Percentiles rank a stretch among this genome's conserved stretches.
Evolutionary conservation across 352 stramenopile genomes (phyloP).

Genomic region (Globisporangium carolinianum): DNA sequence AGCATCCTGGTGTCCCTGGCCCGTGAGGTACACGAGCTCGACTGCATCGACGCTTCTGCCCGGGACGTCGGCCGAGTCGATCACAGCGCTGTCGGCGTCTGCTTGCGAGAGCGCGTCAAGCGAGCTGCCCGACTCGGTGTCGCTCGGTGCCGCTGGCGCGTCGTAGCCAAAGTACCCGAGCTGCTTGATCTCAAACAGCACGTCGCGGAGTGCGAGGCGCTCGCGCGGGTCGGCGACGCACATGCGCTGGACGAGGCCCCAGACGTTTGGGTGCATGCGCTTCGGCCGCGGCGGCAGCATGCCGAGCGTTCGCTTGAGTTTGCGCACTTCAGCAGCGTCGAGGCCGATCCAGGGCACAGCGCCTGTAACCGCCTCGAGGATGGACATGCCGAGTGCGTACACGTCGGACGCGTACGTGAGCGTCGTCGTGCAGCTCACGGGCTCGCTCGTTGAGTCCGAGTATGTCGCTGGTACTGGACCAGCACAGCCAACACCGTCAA

Average conservation of each 20-base stretch:
- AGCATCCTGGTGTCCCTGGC: conserved; percentile 7
- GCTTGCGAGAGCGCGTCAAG: background rate
- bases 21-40: conserved; percentile 2
- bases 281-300: conserved; percentile 45
- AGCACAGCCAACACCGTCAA: conserved; percentile 14
- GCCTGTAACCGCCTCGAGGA: conserved; percentile 53
- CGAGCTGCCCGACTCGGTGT: too few relatives aligned
- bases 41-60: background rate
- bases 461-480: background rate
- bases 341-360: conserved; percentile 41
- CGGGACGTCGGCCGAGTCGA: background rate
- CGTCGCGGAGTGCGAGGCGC: conserved; percentile 40
- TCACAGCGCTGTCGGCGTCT: background rate
- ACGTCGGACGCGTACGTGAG: conserved; percentile 45
- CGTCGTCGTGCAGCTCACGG: conserved; percentile 12
- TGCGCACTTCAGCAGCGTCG: conserved; percentile 37
- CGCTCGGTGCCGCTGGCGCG: conserved; percentile 7
- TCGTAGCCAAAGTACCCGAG: conserved; percentile 32
- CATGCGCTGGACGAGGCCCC: conserved; percentile 60
- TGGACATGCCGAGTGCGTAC: conserved; percentile 77
- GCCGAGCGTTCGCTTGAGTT: conserved; percentile 44
- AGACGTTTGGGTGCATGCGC: conserved; percentile 30
- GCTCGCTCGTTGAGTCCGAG: conserved; percentile 12
- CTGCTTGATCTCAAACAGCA: conserved; percentile 35
- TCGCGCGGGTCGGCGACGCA: conserved; percentile 38